A percentile compares a stretch with the other conserved stretches of the same genome.
These are phyloP conservation scores for Aspergillaceae sp. DNA, from an alignment of 2,329 filamentous ascomycete species.

Conservation along the genomic window DNA sequence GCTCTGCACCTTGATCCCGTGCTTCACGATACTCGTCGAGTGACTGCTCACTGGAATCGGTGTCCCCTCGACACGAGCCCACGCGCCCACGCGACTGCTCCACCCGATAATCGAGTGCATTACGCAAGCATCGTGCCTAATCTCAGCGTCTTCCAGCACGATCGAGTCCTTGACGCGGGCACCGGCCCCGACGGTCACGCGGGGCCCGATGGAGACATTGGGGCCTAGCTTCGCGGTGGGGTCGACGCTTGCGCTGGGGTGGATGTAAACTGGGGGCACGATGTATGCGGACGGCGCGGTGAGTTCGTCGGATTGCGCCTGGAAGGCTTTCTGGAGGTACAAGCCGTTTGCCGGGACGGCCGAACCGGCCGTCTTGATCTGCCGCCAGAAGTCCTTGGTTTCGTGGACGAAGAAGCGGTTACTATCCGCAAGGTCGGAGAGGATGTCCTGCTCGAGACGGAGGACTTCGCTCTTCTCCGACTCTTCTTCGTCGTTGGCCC, in stretches of 20 bases:
- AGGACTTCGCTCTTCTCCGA: conserved; percentile 75
- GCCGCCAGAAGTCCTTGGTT: conserved; percentile 98
- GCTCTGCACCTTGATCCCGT: conserved; percentile 96
- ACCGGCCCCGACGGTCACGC: conserved; percentile 73
- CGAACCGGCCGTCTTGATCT: conserved; percentile 98
- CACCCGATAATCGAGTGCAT: conserved; percentile 95
- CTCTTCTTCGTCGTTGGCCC: conserved; percentile 67
- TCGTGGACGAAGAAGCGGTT: conserved; percentile 98
- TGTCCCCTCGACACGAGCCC: conserved; percentile 94
- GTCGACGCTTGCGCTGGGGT: conserved; percentile 82
- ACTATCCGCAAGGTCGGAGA: conserved; percentile 90
- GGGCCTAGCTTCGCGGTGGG: conserved; percentile 93
- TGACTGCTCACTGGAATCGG: conserved; percentile 81
- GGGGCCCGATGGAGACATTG: conserved; percentile 93
- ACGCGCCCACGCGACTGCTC: conserved; percentile 93
- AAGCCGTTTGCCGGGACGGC: conserved; percentile 94
- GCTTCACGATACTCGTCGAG: conserved; percentile 91
- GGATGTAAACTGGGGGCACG: conserved; percentile 87
- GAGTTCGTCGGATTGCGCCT: conserved; percentile 72
- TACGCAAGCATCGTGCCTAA: conserved; percentile 94
- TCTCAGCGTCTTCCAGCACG: conserved; percentile 86
- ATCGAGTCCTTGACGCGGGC: conserved; percentile 92
- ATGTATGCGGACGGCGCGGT: conserved; percentile 77
- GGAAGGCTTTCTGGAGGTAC: conserved; percentile 89
- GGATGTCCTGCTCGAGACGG: conserved; percentile 91